Evolutionary conservation across 441 rosid species (phyloP), one percentile per base, ranked within the genome.

Genomic region (Euphorbia neoarborescens): DNA sequence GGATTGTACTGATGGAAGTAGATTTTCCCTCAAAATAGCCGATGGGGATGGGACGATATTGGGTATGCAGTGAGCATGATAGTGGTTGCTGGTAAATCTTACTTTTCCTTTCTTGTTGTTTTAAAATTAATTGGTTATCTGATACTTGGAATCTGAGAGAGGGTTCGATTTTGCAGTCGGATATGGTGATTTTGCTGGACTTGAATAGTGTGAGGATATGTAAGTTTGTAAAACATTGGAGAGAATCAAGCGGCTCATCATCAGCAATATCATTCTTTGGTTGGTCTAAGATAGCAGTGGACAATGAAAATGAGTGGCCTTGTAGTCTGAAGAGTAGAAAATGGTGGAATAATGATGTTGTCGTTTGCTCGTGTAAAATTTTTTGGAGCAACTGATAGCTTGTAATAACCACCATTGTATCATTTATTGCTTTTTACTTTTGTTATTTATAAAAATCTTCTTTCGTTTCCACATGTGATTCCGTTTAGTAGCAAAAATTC

Each of bases 21-120:
- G 66, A 54, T 64, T 59, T 57, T 72, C 24, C 75, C 8, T 59
- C 20, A 35, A 57, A 46, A 66, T n/a, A 59, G 32, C 59, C 58
- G 32, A 40, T 46, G 3, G 27, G 28, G 15, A 56, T 4, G 35
- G 42, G 37, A 24, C 12, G 7, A 25, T 25, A 57, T 10, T 12
- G 10, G 19, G 37, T n/a, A 40, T 61, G 40, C 50, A n/a, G 30
- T 14, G 22, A 67, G 17, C 50, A 44, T 48, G 40, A n/a, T 6
- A 19, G 34, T 42, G 4, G 10, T 13, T 60, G 38, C 27, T 62
- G 66, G 48, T 62, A 62, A n/a, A 20, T 62, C 14, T 4, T 19
- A 60, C n/a, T 19, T 5, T 17, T 17, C 63, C 12, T 2, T 9
- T 42, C 3, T 42, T 42, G 11, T 35, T n/a, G n/a, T n/a, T n/a